Conservation (phyloP, 1,284 basidiomycete genomes). For the Cronartium quercuum region DNA sequence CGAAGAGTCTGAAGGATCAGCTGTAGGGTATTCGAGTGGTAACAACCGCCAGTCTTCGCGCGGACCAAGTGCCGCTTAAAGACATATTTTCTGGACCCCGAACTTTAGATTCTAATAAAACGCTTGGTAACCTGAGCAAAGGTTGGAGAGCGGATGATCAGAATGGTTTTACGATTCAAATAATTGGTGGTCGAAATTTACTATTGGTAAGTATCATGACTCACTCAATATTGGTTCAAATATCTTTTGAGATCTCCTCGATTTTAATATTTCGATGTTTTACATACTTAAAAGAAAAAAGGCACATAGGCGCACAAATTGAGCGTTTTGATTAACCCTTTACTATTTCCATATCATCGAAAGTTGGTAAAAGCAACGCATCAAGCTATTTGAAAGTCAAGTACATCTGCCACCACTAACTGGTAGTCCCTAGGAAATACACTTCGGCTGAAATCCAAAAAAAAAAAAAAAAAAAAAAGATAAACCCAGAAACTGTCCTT, state of each 20-base stretch:
- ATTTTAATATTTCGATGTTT: not conserved
- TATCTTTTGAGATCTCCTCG: not conserved
- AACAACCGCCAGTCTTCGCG: constrained; percentile 24
- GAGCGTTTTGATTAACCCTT: too few relatives aligned
- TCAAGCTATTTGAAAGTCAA: too few relatives aligned
- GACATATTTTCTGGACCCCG: not conserved
- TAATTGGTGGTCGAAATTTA: constrained; percentile 31
- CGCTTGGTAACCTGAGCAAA: not conserved
- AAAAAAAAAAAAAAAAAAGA: too few relatives aligned
- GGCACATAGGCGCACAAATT: not conserved
- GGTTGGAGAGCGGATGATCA: constrained; percentile 14
- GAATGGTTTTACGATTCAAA: constrained; percentile 21
- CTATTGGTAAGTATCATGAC: not conserved
- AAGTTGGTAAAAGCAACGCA: not conserved
- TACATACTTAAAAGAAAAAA: not conserved
- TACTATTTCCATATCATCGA: too few relatives aligned
- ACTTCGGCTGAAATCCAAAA: too few relatives aligned
- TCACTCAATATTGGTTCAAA: not conserved
- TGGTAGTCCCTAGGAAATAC: too few relatives aligned
- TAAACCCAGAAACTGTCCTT: too few relatives aligned
- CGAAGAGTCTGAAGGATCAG: not conserved
- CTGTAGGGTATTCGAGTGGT: constrained; percentile 6
- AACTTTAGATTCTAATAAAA: not conserved
- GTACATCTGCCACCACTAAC: too few relatives aligned
- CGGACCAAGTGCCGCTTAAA: not conserved